Evolutionary conservation across 306 rosid species (phyloP), one percentile per base, ranked within the genome.

Genomic region (Chamaecrista fasciculata): DNA sequence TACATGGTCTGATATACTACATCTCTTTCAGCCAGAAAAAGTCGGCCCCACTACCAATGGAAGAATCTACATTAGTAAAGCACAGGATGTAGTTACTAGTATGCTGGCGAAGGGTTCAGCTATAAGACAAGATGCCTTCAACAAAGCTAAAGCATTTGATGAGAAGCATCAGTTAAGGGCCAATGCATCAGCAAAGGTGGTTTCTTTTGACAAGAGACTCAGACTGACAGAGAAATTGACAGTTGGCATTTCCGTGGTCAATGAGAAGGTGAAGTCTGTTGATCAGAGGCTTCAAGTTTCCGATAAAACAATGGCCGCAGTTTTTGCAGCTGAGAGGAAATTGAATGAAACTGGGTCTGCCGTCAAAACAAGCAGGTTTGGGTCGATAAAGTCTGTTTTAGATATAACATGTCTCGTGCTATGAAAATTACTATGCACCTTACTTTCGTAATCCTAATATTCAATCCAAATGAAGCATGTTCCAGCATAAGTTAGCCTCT

Each of bases 91-190:
- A 50, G 96, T 92, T 57, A 77, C 89, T 10, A 83, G 23, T 75
- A 65, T 92, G 89, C 74, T 89, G 52, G 91, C 96, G 0, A 92
- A 86, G 77, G 89, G 96, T 73, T 89, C 92, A 24, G 95, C 96
- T 28, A 89, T 92, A 64, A 78, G 87, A 26, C 96, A 92, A 79
- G 98, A 92, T 79, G 96, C 91, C 0, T 48, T 92, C 76, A 92
- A 81, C 83, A 92, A 86, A 80, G 98, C 98, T 62, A 92, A 92
- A 86, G 93, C 98, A 76, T 92, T 92, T 84, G 98, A 92, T 73
- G 98, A 89, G 72, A 92, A 89, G 74, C 98, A 92, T 84, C 88
- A 72, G 53, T 80, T 92, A 75, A 81, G 76, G 44, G 91, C 96
- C 16, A 86, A 88, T 86, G 98, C 96, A 55, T 89, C 98, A 61